Evolutionary conservation across 2,329 filamentous ascomycete species (phyloP), one percentile per base, ranked within the genome.

Genomic region (Colletotrichum acutatum): DNA sequence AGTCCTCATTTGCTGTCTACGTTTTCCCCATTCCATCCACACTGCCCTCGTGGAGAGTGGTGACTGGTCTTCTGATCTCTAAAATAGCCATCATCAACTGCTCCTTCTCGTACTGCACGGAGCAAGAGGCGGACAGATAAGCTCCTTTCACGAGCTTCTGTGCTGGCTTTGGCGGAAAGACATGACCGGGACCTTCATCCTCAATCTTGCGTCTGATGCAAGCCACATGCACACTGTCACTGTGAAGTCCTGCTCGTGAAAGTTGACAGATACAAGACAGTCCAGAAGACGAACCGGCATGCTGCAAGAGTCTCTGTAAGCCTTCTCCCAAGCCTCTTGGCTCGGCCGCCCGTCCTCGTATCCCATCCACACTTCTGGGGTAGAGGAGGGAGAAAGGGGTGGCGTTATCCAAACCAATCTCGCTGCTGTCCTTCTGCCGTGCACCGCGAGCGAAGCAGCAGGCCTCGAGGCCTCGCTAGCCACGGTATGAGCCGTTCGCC

Each of bases 271-370:
- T 42, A 46, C 54, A 65, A 63, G 46, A 66, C 32, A 65, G 14
- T 14, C 24, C 22, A 59, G 62, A 59, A 58, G 61, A 66, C 30
- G 30, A 66, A 59, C 53, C 24, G 59, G 54, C 54, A 72, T 49
- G 53, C 53, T 64, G 70, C 58, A 68, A 67, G 68, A 63, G 57
- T 71, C 46, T 62, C 62, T 54, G 68, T 57, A 72, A 69, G 69
- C 69, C 66, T 46, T 69, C 30, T 19, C 42, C 66, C 66, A 69
- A 69, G 66, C 66, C 60, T 70, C 66, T 70, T 72, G 66, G 70
- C 70, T 49, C 28, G 66, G 66, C n/a, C 70, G 59, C 60, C 66
- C 30, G 26, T 59, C n/a, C 70, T 70, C 70, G 66, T 72, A 70
- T 72, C 60, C 66, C 60, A 53, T 16, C 49, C 52, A 56, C 30